Evolutionary conservation across 2,329 filamentous ascomycete genomes (phyloP).

Genomic region (Fusarium piperis): DNA sequence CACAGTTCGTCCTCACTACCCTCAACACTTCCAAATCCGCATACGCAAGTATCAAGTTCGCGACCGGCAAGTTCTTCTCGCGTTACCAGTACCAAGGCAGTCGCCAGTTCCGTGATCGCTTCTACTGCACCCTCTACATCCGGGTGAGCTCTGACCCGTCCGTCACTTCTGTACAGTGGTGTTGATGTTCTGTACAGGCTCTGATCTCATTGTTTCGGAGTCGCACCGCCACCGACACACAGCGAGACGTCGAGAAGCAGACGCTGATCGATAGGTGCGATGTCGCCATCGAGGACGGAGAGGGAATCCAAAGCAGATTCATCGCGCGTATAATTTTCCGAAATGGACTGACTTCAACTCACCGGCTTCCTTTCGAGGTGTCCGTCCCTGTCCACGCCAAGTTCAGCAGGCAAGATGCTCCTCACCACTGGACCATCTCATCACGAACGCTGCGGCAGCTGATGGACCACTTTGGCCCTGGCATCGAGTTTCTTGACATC

Average conservation of each 20-base stretch:
- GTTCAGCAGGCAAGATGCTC: constrained; percentile 73
- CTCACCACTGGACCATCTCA: constrained; percentile 77
- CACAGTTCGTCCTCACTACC: constrained; percentile 75
- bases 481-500: constrained; percentile 83
- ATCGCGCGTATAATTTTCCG: constrained; percentile 78
- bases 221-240: constrained; percentile 66
- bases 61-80: constrained; percentile 75
- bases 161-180: background rate
- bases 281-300: constrained; percentile 76
- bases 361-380: constrained; percentile 79
- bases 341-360: constrained; percentile 81
- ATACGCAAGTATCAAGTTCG: constrained; percentile 77
- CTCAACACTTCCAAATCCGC: constrained; percentile 84
- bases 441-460: constrained; percentile 77
- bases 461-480: constrained; percentile 82
- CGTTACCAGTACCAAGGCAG: constrained; percentile 72
- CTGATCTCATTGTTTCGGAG: constrained; percentile 80
- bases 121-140: constrained; percentile 80
- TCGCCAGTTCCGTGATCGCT: constrained; percentile 64
- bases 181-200: constrained; percentile 53
- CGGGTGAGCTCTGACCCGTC: constrained; percentile 58
- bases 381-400: constrained; percentile 79
- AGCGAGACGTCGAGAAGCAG: constrained; percentile 69
- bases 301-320: constrained; percentile 76
- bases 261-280: constrained; percentile 79